Percentiles rank a stretch among this genome's conserved stretches.
Evolutionary conservation across 495 filamentous ascomycete genomes (phyloP).

Genomic region (Podospora anserina): DNA sequence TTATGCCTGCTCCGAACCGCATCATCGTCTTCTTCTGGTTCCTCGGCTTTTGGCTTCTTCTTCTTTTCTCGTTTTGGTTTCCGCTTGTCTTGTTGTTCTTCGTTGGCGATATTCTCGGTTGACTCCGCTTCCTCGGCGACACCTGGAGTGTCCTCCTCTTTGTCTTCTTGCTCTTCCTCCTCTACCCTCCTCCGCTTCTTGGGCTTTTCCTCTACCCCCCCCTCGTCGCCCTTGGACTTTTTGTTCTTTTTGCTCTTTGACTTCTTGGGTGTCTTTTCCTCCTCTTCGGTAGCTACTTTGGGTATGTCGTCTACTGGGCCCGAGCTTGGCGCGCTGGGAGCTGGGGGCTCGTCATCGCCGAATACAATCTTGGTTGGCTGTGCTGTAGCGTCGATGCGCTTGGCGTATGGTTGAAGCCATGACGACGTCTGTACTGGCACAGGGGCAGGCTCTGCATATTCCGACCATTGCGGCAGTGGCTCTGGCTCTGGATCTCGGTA

Average conservation of each 20-base stretch:
- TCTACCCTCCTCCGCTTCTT: not conserved
- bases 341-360: slow-evolving; percentile 5
- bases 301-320: not conserved
- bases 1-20: slow-evolving; percentile 39
- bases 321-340: slow-evolving; percentile 8
- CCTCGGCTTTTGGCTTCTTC: slow-evolving; percentile 31
- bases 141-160: not conserved
- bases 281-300: slow-evolving; percentile 7
- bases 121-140: not conserved
- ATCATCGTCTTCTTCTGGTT: slow-evolving; percentile 10
- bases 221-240: not conserved
- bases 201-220: not conserved
- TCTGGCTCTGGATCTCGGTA: not conserved
- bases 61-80: slow-evolving; percentile 34
- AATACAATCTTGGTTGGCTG: slow-evolving; percentile 9
- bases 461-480: not conserved
- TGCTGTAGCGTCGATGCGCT: slow-evolving; percentile 1
- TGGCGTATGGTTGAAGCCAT: slow-evolving; percentile 9
- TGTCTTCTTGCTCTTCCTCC: not conserved
- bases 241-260: not conserved
- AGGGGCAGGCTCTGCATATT: slow-evolving; percentile 4
- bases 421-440: not conserved
- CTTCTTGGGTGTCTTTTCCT: not conserved
- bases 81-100: slow-evolving; percentile 9
- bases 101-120: not conserved